Base-by-base conservation (phyloP, 1,139 yeast species). In the Hanseniaspora gamundiae region DNA sequence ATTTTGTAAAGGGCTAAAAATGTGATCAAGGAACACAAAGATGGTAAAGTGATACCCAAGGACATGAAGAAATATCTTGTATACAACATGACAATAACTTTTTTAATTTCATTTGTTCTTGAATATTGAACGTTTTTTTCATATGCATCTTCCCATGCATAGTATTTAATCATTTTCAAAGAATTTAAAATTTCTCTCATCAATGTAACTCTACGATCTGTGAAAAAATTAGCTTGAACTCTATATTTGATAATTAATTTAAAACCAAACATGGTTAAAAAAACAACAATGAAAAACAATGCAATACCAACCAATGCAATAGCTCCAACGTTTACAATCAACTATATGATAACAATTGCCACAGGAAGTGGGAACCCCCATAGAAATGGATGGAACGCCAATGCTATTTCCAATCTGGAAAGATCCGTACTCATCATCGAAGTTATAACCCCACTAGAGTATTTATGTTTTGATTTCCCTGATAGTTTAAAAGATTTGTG, bases 361-460 rank as follows among this genome's bases (percentile, higher is more conserved):
- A 74, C 54, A 0, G 78, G 71, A 11, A 74, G 61, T 5, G 74
- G 56, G 52, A 41, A 44, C 13, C 42, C 44, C 47, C 47, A 44
- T 26, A 44, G 16, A 11, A 73, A 69, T 4, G 80, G 79, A 48
- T 74, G 74, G 64, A 76, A 78, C 22, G 74, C 72, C 28, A 73
- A 58, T 6, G 85, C 83, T 54, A 79, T 71, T 53, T 80, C 87
- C 40, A 82, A 70, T 49, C 86, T 71, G 33, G 82, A 73, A 47
- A 81, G 67, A 54, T 81, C 91, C 13, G 82, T 74, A 21, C 84
- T 78, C 63, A 81, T 68, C 58, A 80, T 58, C 27, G 78, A 74
- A 6, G 86, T 78, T 45, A 81, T 66, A 47, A 69, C 71, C 27
- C 72, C 69, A 3, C 57, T 51, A 0, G 72, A 62, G 48, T 54